These are phyloP conservation scores for Saposhnikovia divaricata DNA, from an alignment of 129 eudicot genomes.

Conservation along the genomic window DNA sequence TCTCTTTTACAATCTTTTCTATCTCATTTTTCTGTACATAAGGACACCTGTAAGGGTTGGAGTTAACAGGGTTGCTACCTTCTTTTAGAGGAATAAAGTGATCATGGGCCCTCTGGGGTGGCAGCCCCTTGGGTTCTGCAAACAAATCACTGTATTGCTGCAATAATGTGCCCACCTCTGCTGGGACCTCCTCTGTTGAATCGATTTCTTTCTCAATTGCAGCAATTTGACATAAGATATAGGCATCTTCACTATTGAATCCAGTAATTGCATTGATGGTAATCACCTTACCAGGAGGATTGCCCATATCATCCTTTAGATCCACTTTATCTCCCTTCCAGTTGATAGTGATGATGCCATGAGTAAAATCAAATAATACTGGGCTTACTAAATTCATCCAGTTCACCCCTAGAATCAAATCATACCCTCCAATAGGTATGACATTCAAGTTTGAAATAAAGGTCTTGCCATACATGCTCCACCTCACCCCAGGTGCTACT, in stretches of 20 bases:
- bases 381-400: not conserved
- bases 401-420: not conserved
- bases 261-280: no score
- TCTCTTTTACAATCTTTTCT: not conserved
- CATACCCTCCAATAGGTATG: not conserved
- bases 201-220: no score
- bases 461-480: not conserved
- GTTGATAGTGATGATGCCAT: not conserved
- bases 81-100: not conserved
- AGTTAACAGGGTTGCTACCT: not conserved
- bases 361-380: not conserved
- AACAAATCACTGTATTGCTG: not conserved
- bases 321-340: not conserved
- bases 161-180: accelerated
- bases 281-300: no score
- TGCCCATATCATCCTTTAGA: no score
- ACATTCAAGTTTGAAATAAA: no score
- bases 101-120: no score
- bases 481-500: not conserved
- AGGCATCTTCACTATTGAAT: no score
- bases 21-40: not conserved
- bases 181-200: no score
- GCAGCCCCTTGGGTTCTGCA: not conserved
- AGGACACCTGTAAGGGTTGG: not conserved
- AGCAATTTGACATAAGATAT: no score